Conservation (phyloP, 2,329 filamentous ascomycete species). For the Fusarium solani-melongenae region DNA sequence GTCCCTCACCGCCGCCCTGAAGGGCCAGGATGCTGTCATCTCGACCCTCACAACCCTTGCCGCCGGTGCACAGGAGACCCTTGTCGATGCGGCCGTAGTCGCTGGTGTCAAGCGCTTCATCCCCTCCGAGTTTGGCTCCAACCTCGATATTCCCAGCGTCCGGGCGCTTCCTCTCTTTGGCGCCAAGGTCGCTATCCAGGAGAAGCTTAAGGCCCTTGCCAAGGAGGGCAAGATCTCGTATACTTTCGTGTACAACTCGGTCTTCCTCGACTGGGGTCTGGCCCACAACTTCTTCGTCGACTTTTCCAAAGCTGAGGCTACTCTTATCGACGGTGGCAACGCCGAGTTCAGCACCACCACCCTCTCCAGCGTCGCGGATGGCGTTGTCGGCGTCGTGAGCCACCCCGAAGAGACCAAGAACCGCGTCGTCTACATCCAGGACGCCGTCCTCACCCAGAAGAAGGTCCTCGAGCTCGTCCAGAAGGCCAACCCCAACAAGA, state of each 20-base stretch:
- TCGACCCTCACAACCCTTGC: conserved; percentile 49
- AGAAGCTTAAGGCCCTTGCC: conserved; percentile 54
- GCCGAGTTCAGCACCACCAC: conserved; percentile 59
- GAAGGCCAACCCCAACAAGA: conserved; percentile 57
- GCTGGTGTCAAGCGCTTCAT: conserved; percentile 72
- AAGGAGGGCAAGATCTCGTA: conserved; percentile 61
- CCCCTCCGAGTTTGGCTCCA: conserved; percentile 66
- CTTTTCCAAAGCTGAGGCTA: conserved; percentile 49
- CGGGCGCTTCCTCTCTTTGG: conserved; percentile 61
- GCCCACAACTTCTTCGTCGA: conserved; percentile 57
- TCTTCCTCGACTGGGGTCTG: conserved; percentile 70
- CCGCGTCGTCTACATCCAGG: conserved; percentile 57
- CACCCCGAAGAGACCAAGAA: conserved; percentile 66
- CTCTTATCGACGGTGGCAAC: conserved; percentile 63
- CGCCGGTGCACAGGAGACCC: conserved; percentile 51
- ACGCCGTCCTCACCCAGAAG: conserved; percentile 58
- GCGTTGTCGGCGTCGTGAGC: conserved; percentile 59
- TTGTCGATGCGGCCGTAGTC: conserved; percentile 68
- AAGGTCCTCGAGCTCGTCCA: conserved; percentile 59
- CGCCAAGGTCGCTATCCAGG: conserved; percentile 58
- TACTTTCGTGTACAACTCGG: conserved; percentile 63
- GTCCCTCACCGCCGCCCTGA: conserved; percentile 62
- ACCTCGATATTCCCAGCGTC: conserved; percentile 48
- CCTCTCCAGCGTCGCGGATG: conserved; percentile 58
- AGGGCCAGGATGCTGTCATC: conserved; percentile 68